These are phyloP conservation scores for Nakaseomyces glabratus DNA, from an alignment of 1,139 yeast genomes.

Conservation along the genomic window DNA sequence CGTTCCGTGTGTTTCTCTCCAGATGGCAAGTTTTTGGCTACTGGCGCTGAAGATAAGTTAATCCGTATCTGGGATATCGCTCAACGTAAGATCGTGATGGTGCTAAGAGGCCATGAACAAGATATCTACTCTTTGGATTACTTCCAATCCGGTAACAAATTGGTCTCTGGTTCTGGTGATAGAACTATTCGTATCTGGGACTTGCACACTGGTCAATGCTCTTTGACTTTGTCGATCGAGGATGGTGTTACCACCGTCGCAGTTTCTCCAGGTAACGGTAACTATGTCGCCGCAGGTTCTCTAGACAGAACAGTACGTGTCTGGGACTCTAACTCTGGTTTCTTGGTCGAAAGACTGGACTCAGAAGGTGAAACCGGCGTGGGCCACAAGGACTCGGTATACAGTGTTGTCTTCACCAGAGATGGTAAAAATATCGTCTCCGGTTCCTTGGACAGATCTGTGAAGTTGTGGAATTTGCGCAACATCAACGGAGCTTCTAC, in stretches of 20 bases:
- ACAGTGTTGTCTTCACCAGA: slow-evolving; percentile 88
- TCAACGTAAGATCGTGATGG: slow-evolving; percentile 76
- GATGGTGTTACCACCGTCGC: slow-evolving; percentile 99
- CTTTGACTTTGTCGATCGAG: slow-evolving; percentile 81
- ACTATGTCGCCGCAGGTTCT: slow-evolving; percentile 91
- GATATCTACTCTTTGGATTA: slow-evolving; percentile 94
- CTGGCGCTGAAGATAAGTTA: slow-evolving; percentile 96
- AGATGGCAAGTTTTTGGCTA: slow-evolving; percentile 89
- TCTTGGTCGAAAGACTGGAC: slow-evolving; percentile 85
- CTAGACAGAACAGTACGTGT: slow-evolving; percentile 92
- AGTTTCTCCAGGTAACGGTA: slow-evolving; percentile 83
- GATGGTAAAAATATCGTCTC: slow-evolving; percentile 89
- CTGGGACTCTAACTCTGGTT: slow-evolving; percentile 94
- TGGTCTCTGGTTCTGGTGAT: slow-evolving; percentile 95
- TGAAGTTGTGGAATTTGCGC: slow-evolving; percentile 87
- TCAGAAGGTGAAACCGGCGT: slow-evolving; percentile 80
- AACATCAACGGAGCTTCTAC: slow-evolving; percentile 35
- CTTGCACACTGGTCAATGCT: slow-evolving; percentile 82
- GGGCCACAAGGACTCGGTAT: slow-evolving; percentile 95
- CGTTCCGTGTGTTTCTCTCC: slow-evolving; percentile 96
- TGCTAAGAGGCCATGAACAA: slow-evolving; percentile 92
- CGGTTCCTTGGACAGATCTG: slow-evolving; percentile 92
- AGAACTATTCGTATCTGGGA: slow-evolving; percentile 97
- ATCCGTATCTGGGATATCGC: slow-evolving; percentile 95
- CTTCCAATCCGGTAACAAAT: slow-evolving; percentile 88